These are phyloP conservation scores for Ascochyta fabae DNA, from an alignment of 2,329 filamentous ascomycete species.

Conservation along the genomic window DNA sequence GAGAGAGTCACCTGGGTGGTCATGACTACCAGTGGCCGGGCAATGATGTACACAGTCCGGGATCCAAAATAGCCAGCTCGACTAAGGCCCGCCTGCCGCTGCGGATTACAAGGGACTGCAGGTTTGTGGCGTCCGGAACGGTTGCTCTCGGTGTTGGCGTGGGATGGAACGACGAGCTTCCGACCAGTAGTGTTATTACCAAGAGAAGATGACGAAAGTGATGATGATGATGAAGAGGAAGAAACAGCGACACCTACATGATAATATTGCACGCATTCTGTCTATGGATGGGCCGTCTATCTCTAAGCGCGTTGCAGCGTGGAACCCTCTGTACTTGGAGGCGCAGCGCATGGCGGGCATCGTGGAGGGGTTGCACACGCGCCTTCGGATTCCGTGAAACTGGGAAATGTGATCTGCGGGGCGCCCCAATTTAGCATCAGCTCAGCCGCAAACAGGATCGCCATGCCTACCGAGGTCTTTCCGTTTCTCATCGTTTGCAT, in stretches of 20 bases:
- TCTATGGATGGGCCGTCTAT: background rate
- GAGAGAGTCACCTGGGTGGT: slow-evolving; percentile 15
- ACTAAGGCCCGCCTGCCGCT: slow-evolving; percentile 7
- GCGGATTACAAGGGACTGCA: slow-evolving; percentile 12
- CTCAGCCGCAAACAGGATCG: slow-evolving; percentile 16
- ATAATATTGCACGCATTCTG: background rate
- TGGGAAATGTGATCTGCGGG: slow-evolving; percentile 13
- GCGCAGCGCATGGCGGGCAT: slow-evolving; percentile 11
- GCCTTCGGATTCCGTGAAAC: slow-evolving; percentile 14
- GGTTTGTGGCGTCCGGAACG: slow-evolving; percentile 13
- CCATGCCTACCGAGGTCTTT: background rate
- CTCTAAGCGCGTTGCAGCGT: slow-evolving; percentile 4
- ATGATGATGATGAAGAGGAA: background rate
- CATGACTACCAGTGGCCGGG: slow-evolving; percentile 25
- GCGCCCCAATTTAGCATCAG: slow-evolving; percentile 11
- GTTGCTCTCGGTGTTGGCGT: slow-evolving; percentile 10
- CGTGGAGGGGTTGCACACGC: slow-evolving; percentile 7
- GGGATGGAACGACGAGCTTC: slow-evolving; percentile 10
- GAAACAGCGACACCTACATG: background rate
- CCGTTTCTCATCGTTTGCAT: background rate
- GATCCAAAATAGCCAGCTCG: slow-evolving; percentile 15
- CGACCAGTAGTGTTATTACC: background rate
- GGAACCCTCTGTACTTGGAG: slow-evolving; percentile 1
- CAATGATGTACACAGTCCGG: slow-evolving; percentile 23
- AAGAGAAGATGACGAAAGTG: background rate